Evolutionary conservation across 208 protist species (phyloP).

Genomic region (Lotmaria passim): DNA sequence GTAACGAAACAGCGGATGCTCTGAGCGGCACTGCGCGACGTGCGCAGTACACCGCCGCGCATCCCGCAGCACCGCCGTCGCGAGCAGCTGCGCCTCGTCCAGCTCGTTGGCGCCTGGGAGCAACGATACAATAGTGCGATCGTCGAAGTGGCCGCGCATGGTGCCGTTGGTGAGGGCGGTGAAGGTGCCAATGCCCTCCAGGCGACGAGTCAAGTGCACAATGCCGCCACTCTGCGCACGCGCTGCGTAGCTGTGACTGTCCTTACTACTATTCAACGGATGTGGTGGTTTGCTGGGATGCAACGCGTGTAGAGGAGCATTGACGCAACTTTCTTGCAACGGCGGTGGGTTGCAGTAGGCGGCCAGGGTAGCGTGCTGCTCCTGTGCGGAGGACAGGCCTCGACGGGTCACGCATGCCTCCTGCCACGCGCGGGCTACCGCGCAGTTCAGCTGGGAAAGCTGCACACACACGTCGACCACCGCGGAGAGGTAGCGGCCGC

Average conservation of each 20-base stretch:
- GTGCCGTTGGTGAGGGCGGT: slow-evolving; percentile 83
- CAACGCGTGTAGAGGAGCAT: not conserved
- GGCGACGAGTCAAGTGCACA: slow-evolving; percentile 60
- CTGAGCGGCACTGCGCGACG: slow-evolving; percentile 50
- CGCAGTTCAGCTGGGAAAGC: slow-evolving; percentile 53
- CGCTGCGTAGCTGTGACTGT: not conserved
- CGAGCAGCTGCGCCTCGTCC: slow-evolving; percentile 63
- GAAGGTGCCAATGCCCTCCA: slow-evolving; percentile 84
- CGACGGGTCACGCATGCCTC: not conserved
- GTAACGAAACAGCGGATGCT: slow-evolving; percentile 68
- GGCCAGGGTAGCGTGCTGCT: not conserved
- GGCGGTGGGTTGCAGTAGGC: not conserved
- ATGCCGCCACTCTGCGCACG: slow-evolving; percentile 27
- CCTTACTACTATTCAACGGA: not conserved
- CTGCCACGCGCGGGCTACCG: slow-evolving; percentile 25
- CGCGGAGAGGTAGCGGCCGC: slow-evolving; percentile 34
- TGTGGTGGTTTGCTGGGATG: not conserved
- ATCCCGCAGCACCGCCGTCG: slow-evolving; percentile 67
- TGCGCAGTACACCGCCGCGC: slow-evolving; percentile 68
- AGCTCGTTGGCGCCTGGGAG: slow-evolving; percentile 64
- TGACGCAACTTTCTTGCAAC: not conserved
- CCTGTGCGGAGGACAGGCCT: not conserved
- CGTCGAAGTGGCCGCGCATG: slow-evolving; percentile 78
- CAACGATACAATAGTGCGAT: slow-evolving; percentile 79
- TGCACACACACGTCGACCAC: slow-evolving; percentile 45